Conservation (phyloP, 2,329 filamentous ascomycete genomes). For the Monilinia fructicola region DNA sequence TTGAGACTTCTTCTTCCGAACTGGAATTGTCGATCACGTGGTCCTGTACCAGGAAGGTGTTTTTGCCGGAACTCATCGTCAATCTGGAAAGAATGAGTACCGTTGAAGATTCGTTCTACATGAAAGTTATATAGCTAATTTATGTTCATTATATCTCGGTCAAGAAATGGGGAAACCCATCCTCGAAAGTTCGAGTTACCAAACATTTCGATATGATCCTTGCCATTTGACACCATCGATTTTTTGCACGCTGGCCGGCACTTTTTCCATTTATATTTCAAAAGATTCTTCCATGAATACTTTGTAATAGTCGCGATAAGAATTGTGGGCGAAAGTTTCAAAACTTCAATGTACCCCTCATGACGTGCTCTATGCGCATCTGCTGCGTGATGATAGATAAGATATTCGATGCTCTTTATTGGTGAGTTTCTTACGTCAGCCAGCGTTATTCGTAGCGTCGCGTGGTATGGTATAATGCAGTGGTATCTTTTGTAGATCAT, state of each 20-base stretch:
- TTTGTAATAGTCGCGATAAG: neutral
- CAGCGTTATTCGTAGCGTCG: neutral
- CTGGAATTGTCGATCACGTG: slow-evolving; percentile 18
- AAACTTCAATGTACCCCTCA: slow-evolving; percentile 21
- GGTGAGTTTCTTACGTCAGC: slow-evolving; percentile 4
- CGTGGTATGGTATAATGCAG: neutral
- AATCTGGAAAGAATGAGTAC: neutral
- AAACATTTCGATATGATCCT: slow-evolving; percentile 23
- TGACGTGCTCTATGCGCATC: slow-evolving; percentile 22
- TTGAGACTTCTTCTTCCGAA: slow-evolving; percentile 6
- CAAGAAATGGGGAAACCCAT: neutral
- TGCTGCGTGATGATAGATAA: slow-evolving; percentile 23
- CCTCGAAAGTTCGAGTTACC: neutral
- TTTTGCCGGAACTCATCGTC: slow-evolving; percentile 21
- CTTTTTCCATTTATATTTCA: neutral
- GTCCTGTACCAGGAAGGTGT: neutral
- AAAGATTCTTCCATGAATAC: neutral
- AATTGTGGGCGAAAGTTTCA: neutral
- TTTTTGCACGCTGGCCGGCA: neutral
- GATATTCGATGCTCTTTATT: slow-evolving; percentile 10
- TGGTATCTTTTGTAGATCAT: neutral
- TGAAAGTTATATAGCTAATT: neutral
- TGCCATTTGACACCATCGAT: slow-evolving; percentile 24
- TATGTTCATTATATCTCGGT: slow-evolving; percentile 1
- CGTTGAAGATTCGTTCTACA: neutral